Evolutionary conservation across 306 rosid species (phyloP).

Genomic region (Cucurbita argyrosperma): DNA sequence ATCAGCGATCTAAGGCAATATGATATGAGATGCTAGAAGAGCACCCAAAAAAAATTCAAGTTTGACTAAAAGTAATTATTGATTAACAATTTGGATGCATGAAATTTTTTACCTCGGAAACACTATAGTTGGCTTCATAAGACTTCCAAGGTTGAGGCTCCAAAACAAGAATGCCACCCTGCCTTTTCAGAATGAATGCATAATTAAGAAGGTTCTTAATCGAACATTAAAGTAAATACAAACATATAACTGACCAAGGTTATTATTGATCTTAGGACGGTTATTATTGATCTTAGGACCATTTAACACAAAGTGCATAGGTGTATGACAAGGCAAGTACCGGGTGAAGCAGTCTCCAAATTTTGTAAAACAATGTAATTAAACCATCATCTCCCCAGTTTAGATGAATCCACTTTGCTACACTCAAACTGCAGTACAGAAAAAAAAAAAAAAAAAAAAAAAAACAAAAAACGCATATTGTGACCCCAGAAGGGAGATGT

Average conservation of each 20-base stretch:
- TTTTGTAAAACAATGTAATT: slow-evolving; percentile 55
- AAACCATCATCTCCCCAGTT: slow-evolving; percentile 96
- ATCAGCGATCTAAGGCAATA: neutral
- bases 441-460: slow-evolving; percentile 7
- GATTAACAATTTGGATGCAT: neutral
- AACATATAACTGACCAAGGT: neutral
- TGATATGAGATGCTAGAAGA: neutral
- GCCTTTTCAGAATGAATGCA: slow-evolving; percentile 1
- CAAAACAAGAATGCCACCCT: slow-evolving; percentile 86
- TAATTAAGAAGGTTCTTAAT: slow-evolving; percentile 4
- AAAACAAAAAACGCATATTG: slow-evolving; percentile 7
- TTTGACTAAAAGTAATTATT: neutral
- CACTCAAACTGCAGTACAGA: slow-evolving; percentile 71
- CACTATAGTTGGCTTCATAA: slow-evolving; percentile 26
- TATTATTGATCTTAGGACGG: too few relatives aligned
- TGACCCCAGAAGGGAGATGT: neutral
- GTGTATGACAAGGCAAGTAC: slow-evolving; percentile 24
- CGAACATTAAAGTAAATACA: neutral
- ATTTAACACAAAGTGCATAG: neutral
- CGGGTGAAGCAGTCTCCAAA: slow-evolving; percentile 67
- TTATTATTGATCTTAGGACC: too few relatives aligned
- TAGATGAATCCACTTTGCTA: slow-evolving; percentile 89
- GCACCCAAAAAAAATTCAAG: neutral
- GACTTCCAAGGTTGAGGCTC: slow-evolving; percentile 99
- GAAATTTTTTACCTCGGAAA: slow-evolving; percentile 31